Conservation (phyloP, 306 rosid species). For the Begonia fuchsioides region DNA sequence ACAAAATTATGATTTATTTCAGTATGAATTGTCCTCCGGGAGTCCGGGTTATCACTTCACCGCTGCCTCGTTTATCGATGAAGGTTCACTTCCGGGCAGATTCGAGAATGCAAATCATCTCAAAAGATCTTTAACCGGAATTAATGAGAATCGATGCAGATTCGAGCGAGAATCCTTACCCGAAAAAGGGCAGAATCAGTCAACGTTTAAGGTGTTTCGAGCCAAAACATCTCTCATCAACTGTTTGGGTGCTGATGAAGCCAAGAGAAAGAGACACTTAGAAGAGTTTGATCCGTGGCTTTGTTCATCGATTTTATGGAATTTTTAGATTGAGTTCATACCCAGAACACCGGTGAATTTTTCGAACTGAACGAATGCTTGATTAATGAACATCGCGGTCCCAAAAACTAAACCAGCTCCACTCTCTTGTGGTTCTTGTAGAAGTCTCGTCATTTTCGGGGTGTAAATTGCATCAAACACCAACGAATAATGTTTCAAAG, state of each 20-base stretch:
- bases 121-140: too few relatives aligned
- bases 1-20: too few relatives aligned
- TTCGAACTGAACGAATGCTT: slow-evolving; percentile 52
- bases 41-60: too few relatives aligned
- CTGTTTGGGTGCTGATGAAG: slow-evolving; percentile 1
- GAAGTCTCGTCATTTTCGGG: slow-evolving; percentile 53
- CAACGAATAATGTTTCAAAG: slow-evolving; percentile 40
- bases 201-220: background rate
- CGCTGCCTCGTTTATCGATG: too few relatives aligned
- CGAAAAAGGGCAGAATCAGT: too few relatives aligned
- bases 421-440: slow-evolving; percentile 44
- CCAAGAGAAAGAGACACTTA: background rate
- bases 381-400: slow-evolving; percentile 53
- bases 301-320: too few relatives aligned
- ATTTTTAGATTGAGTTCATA: slow-evolving; percentile 5
- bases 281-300: background rate
- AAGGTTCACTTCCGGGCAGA: too few relatives aligned
- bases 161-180: too few relatives aligned
- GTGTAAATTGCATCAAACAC: slow-evolving; percentile 61
- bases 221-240: slow-evolving; percentile 1
- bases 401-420: slow-evolving; percentile 44
- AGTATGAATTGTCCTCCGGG: too few relatives aligned
- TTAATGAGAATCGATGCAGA: background rate
- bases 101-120: too few relatives aligned
- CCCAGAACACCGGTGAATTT: slow-evolving; percentile 49